Evolutionary conservation across 2,329 filamentous ascomycete genomes (phyloP), one percentile per base, ranked within the genome.

Genomic region (Cryphonectria nitschkei): DNA sequence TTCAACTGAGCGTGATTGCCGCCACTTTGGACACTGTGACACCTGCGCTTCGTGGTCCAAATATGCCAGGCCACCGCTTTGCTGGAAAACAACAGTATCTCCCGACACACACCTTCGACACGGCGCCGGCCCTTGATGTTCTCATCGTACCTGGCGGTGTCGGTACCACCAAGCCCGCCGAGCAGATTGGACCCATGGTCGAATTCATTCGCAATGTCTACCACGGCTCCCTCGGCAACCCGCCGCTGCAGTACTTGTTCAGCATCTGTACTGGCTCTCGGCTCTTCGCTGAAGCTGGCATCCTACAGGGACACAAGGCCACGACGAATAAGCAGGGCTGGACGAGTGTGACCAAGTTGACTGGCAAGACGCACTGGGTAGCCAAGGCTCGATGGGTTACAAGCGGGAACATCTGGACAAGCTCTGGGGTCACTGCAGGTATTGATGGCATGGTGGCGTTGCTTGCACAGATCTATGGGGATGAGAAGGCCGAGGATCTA

Each of bases 61-160:
- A 79, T 77, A 72, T 81, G 82, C 76, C 70, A 73, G 37, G 74
- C 74, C 75, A 79, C 79, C 74, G 79, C 78, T 56, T 71, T 82
- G 83, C 73, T 80, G 77, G 65, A 78, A 82, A 22, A 68, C 70
- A 32, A 8, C 26, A 58, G 70, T 84, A 19, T 34, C 71, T 78
- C 26, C 81, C 84, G 29, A 85, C 84, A 2, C 80, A 82, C 75
- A 91, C 89, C 0, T 89, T 89, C 75, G 81, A 79, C 60, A 78
- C 82, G 5, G 82, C 84, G 1, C 85, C 85, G 0, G 81, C 82
- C n/a, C 79, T 91, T 5, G 88, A 92, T 61, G 86, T 92, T 4
- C 82, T 93, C 29, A 78, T 93, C n/a, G 79, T 93, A 9, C 91
- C 91, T 0, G 90, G 91, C 1, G 90, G 91, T 0, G 68, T 80